Evolutionary conservation across 495 filamentous ascomycete genomes (phyloP).

Genomic region (Penicillium bovifimosum): DNA sequence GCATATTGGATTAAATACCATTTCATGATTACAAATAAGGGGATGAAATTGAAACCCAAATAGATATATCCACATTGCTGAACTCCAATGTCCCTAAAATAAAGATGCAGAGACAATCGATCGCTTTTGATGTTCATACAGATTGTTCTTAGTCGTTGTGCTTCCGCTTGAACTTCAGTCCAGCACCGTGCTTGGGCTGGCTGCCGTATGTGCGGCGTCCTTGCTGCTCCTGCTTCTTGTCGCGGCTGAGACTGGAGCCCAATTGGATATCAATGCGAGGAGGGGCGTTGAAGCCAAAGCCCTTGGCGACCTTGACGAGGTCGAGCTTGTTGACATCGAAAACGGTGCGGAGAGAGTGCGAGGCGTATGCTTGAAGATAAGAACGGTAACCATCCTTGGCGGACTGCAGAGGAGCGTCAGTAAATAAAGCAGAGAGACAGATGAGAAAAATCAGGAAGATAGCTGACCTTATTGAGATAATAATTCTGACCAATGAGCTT

Average conservation of each 20-base stretch:
- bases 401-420: slow-evolving; percentile 35
- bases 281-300: slow-evolving; percentile 85
- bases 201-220: slow-evolving; percentile 77
- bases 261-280: slow-evolving; percentile 86
- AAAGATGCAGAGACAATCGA: slow-evolving; percentile 23
- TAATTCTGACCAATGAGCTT: slow-evolving; percentile 90
- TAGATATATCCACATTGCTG: slow-evolving; percentile 28
- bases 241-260: slow-evolving; percentile 77
- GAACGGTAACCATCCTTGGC: slow-evolving; percentile 70
- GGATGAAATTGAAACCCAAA: slow-evolving; percentile 18
- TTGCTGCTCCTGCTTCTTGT: slow-evolving; percentile 71
- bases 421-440: background rate
- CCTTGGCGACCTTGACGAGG: slow-evolving; percentile 86
- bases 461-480: slow-evolving; percentile 78
- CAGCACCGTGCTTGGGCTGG: slow-evolving; percentile 48
- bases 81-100: slow-evolving; percentile 24
- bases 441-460: background rate
- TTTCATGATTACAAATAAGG: background rate
- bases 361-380: slow-evolving; percentile 92
- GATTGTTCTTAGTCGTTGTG: slow-evolving; percentile 22
- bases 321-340: slow-evolving; percentile 94
- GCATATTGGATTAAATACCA: background rate
- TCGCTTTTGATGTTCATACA: slow-evolving; percentile 24
- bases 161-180: slow-evolving; percentile 45
- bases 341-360: slow-evolving; percentile 80